phyloP scores from a whole-genome alignment of 2,329 filamentous ascomycete genomes.

The Ophiocordyceps sinensis region DNA sequence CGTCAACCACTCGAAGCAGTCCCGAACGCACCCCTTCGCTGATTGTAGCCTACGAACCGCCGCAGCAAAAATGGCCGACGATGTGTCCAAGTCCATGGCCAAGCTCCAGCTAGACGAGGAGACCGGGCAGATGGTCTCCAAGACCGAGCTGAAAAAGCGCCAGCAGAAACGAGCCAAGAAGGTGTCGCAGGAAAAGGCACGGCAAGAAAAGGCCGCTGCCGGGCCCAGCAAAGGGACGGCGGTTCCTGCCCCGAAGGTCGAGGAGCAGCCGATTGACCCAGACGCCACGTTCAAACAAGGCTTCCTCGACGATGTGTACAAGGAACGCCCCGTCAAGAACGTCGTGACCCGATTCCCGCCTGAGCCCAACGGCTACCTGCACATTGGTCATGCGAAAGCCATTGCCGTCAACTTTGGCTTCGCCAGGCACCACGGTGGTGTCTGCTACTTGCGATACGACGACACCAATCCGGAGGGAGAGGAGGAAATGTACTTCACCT shows the following conservation, averaged over 20 bases:
- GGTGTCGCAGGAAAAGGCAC: slow-evolving; percentile 49
- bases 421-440: slow-evolving; percentile 66
- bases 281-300: slow-evolving; percentile 69
- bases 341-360: slow-evolving; percentile 65
- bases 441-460: slow-evolving; percentile 47
- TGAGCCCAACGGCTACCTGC: slow-evolving; percentile 85
- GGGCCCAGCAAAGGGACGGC: slow-evolving; percentile 22
- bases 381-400: slow-evolving; percentile 89
- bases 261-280: slow-evolving; percentile 27
- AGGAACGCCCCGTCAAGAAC: slow-evolving; percentile 45
- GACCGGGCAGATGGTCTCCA: slow-evolving; percentile 51
- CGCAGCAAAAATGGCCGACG: slow-evolving; percentile 27
- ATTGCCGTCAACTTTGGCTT: slow-evolving; percentile 97
- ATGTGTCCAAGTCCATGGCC: slow-evolving; percentile 30
- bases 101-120: slow-evolving; percentile 48
- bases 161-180: slow-evolving; percentile 42
- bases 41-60: neutral
- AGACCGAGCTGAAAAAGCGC: slow-evolving; percentile 46
- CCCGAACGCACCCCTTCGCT: neutral
- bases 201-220: slow-evolving; percentile 70
- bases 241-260: slow-evolving; percentile 13
- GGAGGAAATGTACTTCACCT: slow-evolving; percentile 74
- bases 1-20: too few species aligned
- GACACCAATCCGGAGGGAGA: slow-evolving; percentile 94
- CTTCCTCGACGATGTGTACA: slow-evolving; percentile 59